Percentiles rank a stretch among this genome's conserved stretches.
Conservation (phyloP, 139 green algal genomes). For the Asterochloris erici region DNA sequence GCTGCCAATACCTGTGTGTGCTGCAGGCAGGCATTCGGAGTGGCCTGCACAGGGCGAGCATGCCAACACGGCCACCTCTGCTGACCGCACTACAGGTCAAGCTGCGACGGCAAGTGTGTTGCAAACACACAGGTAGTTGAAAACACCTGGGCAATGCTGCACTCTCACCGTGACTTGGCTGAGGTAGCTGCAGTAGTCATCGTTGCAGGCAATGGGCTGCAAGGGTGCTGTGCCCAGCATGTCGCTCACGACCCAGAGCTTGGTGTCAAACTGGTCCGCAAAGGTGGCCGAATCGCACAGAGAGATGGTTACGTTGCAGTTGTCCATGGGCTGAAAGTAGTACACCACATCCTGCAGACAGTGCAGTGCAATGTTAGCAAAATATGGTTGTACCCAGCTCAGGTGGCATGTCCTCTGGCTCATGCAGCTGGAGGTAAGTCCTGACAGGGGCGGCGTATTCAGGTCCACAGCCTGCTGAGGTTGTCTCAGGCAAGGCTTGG, state of each 20-base stretch:
- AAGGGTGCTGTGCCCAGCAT: slow-evolving; percentile 4
- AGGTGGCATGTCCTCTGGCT: no score
- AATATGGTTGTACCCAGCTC: no score
- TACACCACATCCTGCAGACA: slow-evolving; percentile 40
- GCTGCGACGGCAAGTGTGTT: no score
- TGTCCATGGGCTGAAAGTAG: slow-evolving; percentile 27
- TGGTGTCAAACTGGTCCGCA: slow-evolving; percentile 30
- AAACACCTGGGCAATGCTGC: neutral
- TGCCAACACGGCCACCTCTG: no score
- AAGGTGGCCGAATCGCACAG: slow-evolving; percentile 26
- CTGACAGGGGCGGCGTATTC: no score
- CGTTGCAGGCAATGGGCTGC: slow-evolving; percentile 25
- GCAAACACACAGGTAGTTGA: neutral
- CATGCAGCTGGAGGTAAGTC: no score
- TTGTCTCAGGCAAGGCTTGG: no score
- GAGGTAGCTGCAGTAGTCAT: slow-evolving; percentile 36
- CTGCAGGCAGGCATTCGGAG: no score
- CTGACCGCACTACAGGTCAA: no score
- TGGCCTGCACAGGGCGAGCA: no score
- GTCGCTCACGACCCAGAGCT: slow-evolving; percentile 34
- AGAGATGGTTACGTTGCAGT: slow-evolving; percentile 23
- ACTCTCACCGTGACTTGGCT: slow-evolving; percentile 18
- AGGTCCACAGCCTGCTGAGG: no score
- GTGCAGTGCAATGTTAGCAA: neutral
- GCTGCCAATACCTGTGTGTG: no score